These are phyloP conservation scores for Boletus fagicola DNA, from an alignment of 768 basidiomycete species.

Conservation along the genomic window DNA sequence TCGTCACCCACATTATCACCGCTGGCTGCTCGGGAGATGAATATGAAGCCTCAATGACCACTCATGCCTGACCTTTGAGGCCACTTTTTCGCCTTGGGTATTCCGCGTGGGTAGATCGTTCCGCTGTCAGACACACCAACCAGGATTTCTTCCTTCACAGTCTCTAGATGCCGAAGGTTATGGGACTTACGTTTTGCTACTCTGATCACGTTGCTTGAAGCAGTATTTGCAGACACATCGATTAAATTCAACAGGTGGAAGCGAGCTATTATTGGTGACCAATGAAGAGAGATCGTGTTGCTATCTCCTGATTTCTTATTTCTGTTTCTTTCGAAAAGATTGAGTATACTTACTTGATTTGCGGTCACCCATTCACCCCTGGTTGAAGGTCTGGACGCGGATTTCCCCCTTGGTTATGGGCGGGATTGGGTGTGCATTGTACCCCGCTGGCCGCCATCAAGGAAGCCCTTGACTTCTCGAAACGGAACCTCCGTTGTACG, in stretches of 20 bases:
- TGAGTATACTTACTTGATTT: neutral
- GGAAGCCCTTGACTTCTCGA: constrained; percentile 4
- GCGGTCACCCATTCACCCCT: neutral
- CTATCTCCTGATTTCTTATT: neutral
- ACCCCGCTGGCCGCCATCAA: neutral
- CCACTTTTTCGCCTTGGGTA: neutral
- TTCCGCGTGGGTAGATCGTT: constrained; percentile 55
- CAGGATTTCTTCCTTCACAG: neutral
- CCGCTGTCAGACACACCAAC: constrained; percentile 53
- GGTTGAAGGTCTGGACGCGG: neutral
- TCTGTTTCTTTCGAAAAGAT: neutral
- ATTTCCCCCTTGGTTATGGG: neutral
- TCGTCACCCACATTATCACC: constrained; percentile 39
- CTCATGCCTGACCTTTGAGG: constrained; percentile 25
- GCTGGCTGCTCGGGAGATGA: constrained; percentile 38
- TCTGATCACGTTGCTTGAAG: neutral
- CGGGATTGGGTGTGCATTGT: neutral
- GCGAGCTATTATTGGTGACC: neutral
- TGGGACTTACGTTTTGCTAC: constrained; percentile 10
- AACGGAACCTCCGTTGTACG: constrained; percentile 9
- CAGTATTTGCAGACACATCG: neutral
- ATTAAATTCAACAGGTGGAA: constrained; percentile 1
- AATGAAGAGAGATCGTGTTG: neutral
- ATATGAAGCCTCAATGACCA: constrained; percentile 60
- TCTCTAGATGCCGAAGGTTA: neutral